Conservation (phyloP, 1,284 basidiomycete genomes). For the Cutaneotrichosporon cavernicola region DNA sequence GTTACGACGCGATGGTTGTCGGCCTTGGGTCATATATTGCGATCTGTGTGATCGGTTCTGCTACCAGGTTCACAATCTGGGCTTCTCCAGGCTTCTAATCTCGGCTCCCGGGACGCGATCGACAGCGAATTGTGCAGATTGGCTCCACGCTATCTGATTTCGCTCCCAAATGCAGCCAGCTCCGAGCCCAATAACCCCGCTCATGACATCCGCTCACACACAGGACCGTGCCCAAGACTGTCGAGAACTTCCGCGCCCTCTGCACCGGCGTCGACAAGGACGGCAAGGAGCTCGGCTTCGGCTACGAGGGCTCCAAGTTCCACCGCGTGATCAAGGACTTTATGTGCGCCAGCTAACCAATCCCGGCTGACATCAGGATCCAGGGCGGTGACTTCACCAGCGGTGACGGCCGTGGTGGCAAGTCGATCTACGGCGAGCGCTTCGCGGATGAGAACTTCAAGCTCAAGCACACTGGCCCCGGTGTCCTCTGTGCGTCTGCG, state of each 20-base stretch:
- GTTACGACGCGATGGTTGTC: too few relatives aligned
- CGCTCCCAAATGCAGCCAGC: too few relatives aligned
- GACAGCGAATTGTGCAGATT: neutral
- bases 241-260: conserved; percentile 68
- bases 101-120: neutral
- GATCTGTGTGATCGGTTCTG: neutral
- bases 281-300: conserved; percentile 68
- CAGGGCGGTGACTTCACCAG: conserved; percentile 71
- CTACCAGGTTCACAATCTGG: neutral
- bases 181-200: neutral
- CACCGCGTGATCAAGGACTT: conserved; percentile 70
- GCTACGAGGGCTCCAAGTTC: conserved; percentile 69
- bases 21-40: neutral
- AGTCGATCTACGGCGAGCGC: conserved; percentile 61
- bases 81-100: neutral
- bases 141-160: too few relatives aligned
- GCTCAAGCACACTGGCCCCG: conserved; percentile 81
- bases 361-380: conserved; percentile 53
- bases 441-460: conserved; percentile 79
- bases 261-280: conserved; percentile 73
- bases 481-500: conserved; percentile 61
- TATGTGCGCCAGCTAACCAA: conserved; percentile 54
- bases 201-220: conserved; percentile 6
- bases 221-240: conserved; percentile 76
- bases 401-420: conserved; percentile 65